phyloP scores from a whole-genome alignment of 2,329 filamentous ascomycete species.

The Xylariaceae sp. region DNA sequence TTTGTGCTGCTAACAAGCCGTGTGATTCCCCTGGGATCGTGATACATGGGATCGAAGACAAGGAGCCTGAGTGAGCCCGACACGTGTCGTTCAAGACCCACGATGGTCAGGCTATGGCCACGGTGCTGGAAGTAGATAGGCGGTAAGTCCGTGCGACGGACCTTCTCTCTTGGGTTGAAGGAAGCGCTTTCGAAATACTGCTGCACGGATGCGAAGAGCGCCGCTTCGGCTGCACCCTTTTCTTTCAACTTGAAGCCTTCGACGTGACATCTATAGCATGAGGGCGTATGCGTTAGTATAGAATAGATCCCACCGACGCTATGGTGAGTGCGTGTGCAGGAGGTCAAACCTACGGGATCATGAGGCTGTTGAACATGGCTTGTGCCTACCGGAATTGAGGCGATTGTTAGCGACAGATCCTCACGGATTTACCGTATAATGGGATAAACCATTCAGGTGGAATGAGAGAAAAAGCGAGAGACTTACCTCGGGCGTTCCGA shows the following conservation, averaged over 20 bases:
- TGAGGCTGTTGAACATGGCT: conserved; percentile 67
- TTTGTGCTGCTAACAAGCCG: conserved; percentile 43
- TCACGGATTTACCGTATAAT: too few species aligned
- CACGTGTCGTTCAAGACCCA: conserved; percentile 70
- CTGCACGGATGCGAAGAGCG: conserved; percentile 65
- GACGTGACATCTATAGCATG: conserved; percentile 53
- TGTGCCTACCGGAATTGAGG: conserved; percentile 54
- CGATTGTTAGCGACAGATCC: background rate
- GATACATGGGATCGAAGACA: conserved; percentile 84
- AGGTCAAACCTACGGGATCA: conserved; percentile 54
- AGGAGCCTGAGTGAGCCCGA: conserved; percentile 66
- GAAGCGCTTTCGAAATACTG: conserved; percentile 65
- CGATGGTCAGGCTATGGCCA: conserved; percentile 84
- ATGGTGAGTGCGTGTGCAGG: background rate
- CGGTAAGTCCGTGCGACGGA: conserved; percentile 68
- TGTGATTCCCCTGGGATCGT: conserved; percentile 60
- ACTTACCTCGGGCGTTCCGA: conserved; percentile 80
- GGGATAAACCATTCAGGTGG: background rate
- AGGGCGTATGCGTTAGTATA: background rate
- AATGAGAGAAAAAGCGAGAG: background rate
- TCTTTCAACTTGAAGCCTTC: conserved; percentile 53
- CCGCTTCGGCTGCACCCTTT: conserved; percentile 45
- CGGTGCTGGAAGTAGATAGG: conserved; percentile 89
- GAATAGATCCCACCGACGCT: background rate
- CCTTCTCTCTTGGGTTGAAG: conserved; percentile 50